These are phyloP conservation scores for Heliamphora ciliata DNA, from an alignment of 179 eudicot genomes.

Conservation along the genomic window DNA sequence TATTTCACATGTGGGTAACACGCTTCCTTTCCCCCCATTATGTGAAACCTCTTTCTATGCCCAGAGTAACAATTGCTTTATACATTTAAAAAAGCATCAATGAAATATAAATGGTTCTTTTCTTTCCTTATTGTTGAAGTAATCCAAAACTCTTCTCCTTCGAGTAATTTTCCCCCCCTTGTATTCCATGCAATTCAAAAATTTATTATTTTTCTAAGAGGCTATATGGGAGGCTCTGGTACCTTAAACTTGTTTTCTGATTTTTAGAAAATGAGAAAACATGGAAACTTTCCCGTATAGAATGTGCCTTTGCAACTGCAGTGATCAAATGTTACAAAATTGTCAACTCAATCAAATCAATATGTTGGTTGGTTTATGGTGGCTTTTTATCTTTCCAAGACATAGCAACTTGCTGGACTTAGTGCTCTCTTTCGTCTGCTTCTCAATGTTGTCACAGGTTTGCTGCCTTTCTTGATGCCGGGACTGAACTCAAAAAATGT, in stretches of 20 bases:
- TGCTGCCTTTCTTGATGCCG: conserved; percentile 50
- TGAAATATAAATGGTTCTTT: neutral
- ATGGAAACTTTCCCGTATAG: neutral
- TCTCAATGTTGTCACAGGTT: conserved; percentile 31
- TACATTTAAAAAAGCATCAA: neutral
- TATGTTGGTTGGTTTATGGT: neutral
- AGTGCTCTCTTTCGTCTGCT: neutral
- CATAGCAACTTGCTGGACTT: neutral
- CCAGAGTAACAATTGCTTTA: neutral
- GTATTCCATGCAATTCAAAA: neutral
- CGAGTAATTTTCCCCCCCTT: neutral
- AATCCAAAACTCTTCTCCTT: neutral
- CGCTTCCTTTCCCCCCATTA: neutral
- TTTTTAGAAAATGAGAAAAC: neutral
- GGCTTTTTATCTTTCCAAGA: neutral
- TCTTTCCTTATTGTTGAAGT: neutral
- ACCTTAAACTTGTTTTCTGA: neutral
- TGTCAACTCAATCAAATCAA: neutral
- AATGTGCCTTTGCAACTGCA: neutral
- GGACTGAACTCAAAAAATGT: conserved; percentile 23
- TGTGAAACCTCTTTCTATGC: neutral
- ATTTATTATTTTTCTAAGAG: neutral
- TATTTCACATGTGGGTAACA: neutral
- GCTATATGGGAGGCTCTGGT: neutral
- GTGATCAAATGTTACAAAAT: neutral